phyloP scores from a whole-genome alignment of 1,139 yeast genomes.

The Candida albicans region DNA sequence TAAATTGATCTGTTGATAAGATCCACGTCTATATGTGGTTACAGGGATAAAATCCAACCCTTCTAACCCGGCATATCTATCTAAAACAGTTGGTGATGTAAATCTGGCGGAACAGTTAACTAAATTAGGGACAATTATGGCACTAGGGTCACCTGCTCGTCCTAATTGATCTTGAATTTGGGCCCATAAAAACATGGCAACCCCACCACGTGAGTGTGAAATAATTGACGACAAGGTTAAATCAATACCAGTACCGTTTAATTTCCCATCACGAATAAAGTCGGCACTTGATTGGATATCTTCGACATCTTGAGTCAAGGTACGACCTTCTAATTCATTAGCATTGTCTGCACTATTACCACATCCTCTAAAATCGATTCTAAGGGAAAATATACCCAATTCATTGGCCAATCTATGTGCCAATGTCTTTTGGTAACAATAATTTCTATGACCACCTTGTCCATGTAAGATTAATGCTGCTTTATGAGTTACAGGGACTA shows the following conservation, averaged over 20 bases:
- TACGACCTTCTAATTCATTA: conserved; percentile 49
- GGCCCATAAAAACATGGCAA: conserved; percentile 79
- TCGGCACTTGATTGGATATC: conserved; percentile 61
- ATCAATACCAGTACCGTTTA: conserved; percentile 36
- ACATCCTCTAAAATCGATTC: conserved; percentile 86
- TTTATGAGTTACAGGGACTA: conserved; percentile 41
- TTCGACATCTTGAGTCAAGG: conserved; percentile 60
- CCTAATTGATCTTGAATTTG: conserved; percentile 36
- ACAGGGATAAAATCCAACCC: conserved; percentile 20
- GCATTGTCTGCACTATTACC: conserved; percentile 69
- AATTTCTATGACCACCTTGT: conserved; percentile 79
- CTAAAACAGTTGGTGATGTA: conserved; percentile 34
- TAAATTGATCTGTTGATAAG: conserved; percentile 35
- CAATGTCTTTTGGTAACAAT: conserved; percentile 66
- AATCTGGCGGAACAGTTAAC: conserved; percentile 75
- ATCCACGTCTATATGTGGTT: conserved; percentile 47
- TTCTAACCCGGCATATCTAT: conserved; percentile 28
- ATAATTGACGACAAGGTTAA: conserved; percentile 56
- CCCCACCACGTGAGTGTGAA: conserved; percentile 79
- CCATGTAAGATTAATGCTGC: conserved; percentile 62
- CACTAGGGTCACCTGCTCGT: conserved; percentile 27
- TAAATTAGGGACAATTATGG: conserved; percentile 56
- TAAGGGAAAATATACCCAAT: conserved; percentile 60
- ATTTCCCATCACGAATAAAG: conserved; percentile 37
- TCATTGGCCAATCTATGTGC: conserved; percentile 61